Evolutionary conservation across 805 yeast genomes (phyloP), one percentile per base, ranked within the genome.

Genomic region (Teunomyces stri): DNA sequence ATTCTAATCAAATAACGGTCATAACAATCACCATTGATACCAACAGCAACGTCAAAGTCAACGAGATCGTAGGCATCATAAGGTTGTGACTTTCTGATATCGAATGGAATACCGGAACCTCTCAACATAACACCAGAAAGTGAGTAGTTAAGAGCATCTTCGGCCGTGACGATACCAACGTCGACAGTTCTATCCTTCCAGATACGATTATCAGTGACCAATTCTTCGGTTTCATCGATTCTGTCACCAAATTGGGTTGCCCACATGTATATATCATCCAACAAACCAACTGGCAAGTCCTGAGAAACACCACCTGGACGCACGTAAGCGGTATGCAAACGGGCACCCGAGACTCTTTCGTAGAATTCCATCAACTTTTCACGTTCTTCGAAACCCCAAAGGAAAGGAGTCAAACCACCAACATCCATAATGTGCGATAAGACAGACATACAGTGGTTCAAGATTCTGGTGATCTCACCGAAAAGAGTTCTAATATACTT

Each of bases 231-330:
- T 70, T 89, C 96, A 67, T 89, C 96, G 56, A 89, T 71, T 74
- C 96, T 82, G 73, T 89, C 96, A 64, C 96, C 96, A 58, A 89
- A 89, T 74, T 89, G 96, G 20, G 96, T 89, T 47, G 96, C 95
- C 96, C 96, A 89, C 92, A 88, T 88, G 70, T 87, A 89, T 55
- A 89, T 89, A 65, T 89, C 96, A 68, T 89, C 96, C 59, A 89
- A 78, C 61, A 89, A 67, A 44, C 96, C 96, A 35, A 81, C 84
- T 21, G 96, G 96, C 51, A 89, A 69, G 70, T 89, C 96, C 70
- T 86, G 95, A 16, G 92, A 73, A 15, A 89, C 96, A 62, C 96
- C 96, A 60, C 96, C 96, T 46, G 96, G 96, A 73, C 96, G 81
- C 52, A 87, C 84, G 59, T 89, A 89, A 35, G 95, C 95, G 22